Percentiles rank a stretch among this genome's conserved stretches.
These are phyloP conservation scores for Xylaria flabelliformis DNA, from an alignment of 495 filamentous ascomycete genomes.

Conservation along the genomic window DNA sequence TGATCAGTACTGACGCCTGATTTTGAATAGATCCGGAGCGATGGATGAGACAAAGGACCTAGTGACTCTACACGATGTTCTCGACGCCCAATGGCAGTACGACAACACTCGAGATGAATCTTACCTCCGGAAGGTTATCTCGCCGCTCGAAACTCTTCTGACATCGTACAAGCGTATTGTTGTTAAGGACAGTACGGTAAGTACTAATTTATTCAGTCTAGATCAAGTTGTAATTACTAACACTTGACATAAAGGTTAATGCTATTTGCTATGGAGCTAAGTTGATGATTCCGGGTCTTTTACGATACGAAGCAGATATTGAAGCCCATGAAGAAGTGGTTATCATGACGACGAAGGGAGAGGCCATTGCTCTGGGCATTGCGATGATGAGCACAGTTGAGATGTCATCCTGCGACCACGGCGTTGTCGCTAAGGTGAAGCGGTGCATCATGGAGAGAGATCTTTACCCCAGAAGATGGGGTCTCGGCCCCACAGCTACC, in stretches of 20 bases:
- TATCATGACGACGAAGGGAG: constrained; percentile 97
- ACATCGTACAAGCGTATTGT: constrained; percentile 93
- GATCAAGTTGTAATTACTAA: neutral
- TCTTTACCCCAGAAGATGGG: constrained; percentile 94
- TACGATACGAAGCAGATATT: constrained; percentile 88
- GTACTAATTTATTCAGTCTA: neutral
- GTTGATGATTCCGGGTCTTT: constrained; percentile 84
- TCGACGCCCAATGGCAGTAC: constrained; percentile 91
- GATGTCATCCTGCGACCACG: constrained; percentile 91
- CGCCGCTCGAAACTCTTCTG: constrained; percentile 88
- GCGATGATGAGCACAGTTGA: constrained; percentile 95
- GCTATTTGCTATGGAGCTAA: constrained; percentile 98
- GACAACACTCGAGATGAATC: constrained; percentile 92
- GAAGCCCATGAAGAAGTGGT: constrained; percentile 92
- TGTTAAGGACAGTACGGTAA: constrained; percentile 81
- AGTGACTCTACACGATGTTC: constrained; percentile 93
- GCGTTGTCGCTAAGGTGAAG: constrained; percentile 97
- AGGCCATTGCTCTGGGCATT: constrained; percentile 94
- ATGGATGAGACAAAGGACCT: constrained; percentile 89
- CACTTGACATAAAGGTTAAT: constrained; percentile 61
- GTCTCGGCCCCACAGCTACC: constrained; percentile 83
- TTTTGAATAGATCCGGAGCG: constrained; percentile 66
- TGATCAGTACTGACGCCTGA: neutral
- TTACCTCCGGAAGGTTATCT: constrained; percentile 85
- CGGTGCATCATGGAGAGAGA: constrained; percentile 99